Conservation (phyloP, 164 flowering plant genomes). For the Vitis cinerea region DNA sequence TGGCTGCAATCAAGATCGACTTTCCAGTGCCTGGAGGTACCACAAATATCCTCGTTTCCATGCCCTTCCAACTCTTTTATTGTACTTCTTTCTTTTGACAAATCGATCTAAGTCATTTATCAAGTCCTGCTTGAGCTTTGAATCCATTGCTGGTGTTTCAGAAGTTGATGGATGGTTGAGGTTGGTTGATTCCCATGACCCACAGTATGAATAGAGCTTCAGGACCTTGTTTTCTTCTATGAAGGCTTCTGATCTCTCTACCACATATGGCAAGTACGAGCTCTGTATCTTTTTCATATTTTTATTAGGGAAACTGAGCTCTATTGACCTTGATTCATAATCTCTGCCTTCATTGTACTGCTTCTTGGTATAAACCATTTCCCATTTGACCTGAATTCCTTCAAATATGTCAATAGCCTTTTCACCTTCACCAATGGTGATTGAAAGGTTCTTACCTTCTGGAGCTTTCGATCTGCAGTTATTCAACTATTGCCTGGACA, state of each 20-base stretch:
- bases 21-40: slow-evolving; percentile 26
- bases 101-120: slow-evolving; percentile 38
- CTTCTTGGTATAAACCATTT: background rate
- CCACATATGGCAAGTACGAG: slow-evolving; percentile 10
- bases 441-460: background rate
- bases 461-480: background rate
- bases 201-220: slow-evolving; percentile 7
- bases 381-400: slow-evolving; percentile 13
- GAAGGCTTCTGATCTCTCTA: slow-evolving; percentile 8
- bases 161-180: slow-evolving; percentile 34
- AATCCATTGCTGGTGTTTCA: slow-evolving; percentile 36
- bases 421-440: slow-evolving; percentile 6
- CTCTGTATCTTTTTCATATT: slow-evolving; percentile 5
- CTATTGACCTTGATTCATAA: slow-evolving; percentile 1
- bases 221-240: slow-evolving; percentile 12
- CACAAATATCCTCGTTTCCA: slow-evolving; percentile 28
- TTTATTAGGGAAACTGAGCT: slow-evolving; percentile 12
- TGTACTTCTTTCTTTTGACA: slow-evolving; percentile 22
- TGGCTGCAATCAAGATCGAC: slow-evolving; percentile 33
- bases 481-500: too few species aligned
- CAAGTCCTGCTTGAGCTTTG: slow-evolving; percentile 19
- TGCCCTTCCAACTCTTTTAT: slow-evolving; percentile 21
- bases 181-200: slow-evolving; percentile 1
- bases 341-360: background rate
- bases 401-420: slow-evolving; percentile 10